Base-by-base conservation (phyloP, 257 asterid genomes). In the Solanum pinnatisectum region DNA sequence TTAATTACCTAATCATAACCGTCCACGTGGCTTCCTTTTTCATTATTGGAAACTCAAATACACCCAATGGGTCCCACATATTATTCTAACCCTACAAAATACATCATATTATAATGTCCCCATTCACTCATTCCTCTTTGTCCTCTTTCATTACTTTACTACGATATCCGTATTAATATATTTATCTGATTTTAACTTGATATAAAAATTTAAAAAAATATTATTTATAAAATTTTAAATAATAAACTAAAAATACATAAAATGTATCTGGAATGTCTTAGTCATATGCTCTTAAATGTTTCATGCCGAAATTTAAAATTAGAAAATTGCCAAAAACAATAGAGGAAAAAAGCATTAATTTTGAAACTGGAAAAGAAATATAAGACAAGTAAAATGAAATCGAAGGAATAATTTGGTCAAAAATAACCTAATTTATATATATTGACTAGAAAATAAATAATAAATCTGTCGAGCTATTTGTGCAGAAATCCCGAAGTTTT, bases 1-100 rank as follows among this genome's bases (percentile, higher is more conserved):
- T 89, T 89, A 74, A 89, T 89, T 85, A 27, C 71, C 88, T 87
- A 89, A 87, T 90, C 91, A 87, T 86, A 6, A 18, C 88, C 91
- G 88, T 90, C 88, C 90, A 89, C 92, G 92, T 89, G 91, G 84
- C 87, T 9, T 4, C n/a, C 6, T 15, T 4, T 84, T 70, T 46
- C 74, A 85, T 87, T 42, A 87, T 89, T 85, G 88, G 84, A 84
- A 71, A 84, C 88, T 89, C 88, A 10, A 87, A 71, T 32, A 52
- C 87, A n/a, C 14, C 68, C 22, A 20, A 10, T 27, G 85, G 91
- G 60, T 74, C 92, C 92, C 91, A 85, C 77, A 20, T 13, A 30
- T 22, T 86, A 83, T 30, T 76, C 44, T 37, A 71, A 74, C 56
- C 85, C 71, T 60, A 35, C 87, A 85, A 65, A 33, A 9, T 67